phyloP scores from a whole-genome alignment of 2,329 filamentous ascomycete genomes.

The Aspergillus quadrilineatus region DNA sequence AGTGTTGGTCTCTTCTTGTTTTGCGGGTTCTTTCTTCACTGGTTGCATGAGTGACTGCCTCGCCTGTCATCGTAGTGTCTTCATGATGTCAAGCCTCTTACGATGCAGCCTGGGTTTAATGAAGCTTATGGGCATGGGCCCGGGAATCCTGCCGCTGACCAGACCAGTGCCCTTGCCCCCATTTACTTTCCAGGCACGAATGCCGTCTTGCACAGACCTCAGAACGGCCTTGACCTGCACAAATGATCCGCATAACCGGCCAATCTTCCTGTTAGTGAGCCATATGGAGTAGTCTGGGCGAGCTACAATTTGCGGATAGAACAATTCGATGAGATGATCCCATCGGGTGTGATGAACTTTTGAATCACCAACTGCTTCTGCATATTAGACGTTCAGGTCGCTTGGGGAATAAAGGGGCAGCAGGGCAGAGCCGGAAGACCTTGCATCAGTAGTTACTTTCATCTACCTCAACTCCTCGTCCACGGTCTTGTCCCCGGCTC shows the following conservation, averaged over 20 bases:
- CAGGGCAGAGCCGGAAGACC: constrained; percentile 19
- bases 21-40: background rate
- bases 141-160: constrained; percentile 17
- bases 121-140: constrained; percentile 19
- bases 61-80: constrained; percentile 13
- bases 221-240: constrained; percentile 17
- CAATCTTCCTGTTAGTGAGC: constrained; percentile 26
- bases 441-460: constrained; percentile 21
- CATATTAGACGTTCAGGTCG: constrained; percentile 11
- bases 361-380: constrained; percentile 25
- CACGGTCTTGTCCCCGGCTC: background rate
- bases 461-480: constrained; percentile 1
- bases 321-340: constrained; percentile 19
- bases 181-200: constrained; percentile 15
- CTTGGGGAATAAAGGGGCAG: constrained; percentile 9
- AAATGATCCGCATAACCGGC: constrained; percentile 31
- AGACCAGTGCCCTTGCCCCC: constrained; percentile 13
- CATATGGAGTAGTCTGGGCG: constrained; percentile 18
- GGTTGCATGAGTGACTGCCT: constrained; percentile 22
- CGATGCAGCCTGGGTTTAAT: constrained; percentile 24
- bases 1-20: constrained; percentile 16
- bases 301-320: constrained; percentile 15
- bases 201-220: constrained; percentile 17
- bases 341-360: constrained; percentile 23
- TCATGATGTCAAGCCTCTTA: constrained; percentile 27